phyloP scores from a whole-genome alignment of 257 asterid species.

The Penstemon eatonii region DNA sequence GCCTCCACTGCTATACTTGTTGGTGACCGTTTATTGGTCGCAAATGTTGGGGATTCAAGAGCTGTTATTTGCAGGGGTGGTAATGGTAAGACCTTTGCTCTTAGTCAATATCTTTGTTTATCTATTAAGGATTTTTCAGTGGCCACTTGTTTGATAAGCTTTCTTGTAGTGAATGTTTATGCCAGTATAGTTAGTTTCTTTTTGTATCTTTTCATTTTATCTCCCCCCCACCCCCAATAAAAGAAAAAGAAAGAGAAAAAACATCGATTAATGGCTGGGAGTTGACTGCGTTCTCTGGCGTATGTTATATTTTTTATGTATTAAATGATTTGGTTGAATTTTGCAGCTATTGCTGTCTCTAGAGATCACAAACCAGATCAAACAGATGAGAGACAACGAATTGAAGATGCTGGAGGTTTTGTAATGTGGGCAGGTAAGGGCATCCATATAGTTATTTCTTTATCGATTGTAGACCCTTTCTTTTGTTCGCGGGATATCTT shows the following conservation, averaged over 20 bases:
- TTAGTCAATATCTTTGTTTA: neutral
- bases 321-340: neutral
- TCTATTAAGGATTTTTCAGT: neutral
- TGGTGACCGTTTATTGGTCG: conserved; percentile 87
- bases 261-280: too few relatives aligned
- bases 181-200: neutral
- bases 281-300: too few relatives aligned
- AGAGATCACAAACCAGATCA: conserved; percentile 99
- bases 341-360: conserved; percentile 83
- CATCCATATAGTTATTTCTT: neutral
- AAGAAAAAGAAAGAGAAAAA: too few relatives aligned
- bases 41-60: conserved; percentile 95
- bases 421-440: conserved; percentile 98
- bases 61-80: conserved; percentile 95
- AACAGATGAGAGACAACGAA: conserved; percentile 86
- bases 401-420: conserved; percentile 99
- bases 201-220: neutral
- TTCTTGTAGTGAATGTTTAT: too few relatives aligned
- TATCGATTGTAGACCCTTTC: neutral
- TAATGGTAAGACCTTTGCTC: conserved; percentile 51
- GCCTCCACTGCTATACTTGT: conserved; percentile 99
- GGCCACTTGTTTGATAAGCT: neutral
- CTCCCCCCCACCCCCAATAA: too few relatives aligned
- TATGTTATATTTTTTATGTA: conserved; percentile 13
- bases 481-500: neutral